These are phyloP conservation scores for Gracilaria domingensis DNA, from an alignment of 23 red algal species.

Conservation along the genomic window DNA sequence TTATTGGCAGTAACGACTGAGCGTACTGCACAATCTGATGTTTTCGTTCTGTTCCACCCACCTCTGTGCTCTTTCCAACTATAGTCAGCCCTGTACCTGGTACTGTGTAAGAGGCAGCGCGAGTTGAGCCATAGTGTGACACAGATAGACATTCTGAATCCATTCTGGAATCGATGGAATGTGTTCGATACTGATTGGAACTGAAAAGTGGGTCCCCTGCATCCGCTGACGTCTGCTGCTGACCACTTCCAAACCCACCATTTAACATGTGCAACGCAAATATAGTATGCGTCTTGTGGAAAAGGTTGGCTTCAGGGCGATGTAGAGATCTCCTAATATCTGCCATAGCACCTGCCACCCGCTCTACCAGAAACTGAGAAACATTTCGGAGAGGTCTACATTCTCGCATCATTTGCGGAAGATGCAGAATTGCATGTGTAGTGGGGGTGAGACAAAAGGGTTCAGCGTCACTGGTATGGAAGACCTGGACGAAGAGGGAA, in stretches of 20 bases:
- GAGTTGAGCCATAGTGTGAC: no score
- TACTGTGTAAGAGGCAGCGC: no score
- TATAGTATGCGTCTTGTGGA: not conserved
- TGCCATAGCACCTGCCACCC: not conserved
- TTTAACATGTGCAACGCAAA: not conserved
- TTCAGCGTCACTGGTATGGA: not conserved
- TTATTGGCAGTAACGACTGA: no score
- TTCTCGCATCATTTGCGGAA: not conserved
- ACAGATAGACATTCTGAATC: no score
- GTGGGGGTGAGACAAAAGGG: not conserved
- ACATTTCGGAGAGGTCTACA: not conserved
- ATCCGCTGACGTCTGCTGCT: no score
- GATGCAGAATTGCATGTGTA: slow-evolving; percentile 15
- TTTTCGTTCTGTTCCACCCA: no score
- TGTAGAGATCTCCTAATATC: not conserved
- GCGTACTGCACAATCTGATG: no score
- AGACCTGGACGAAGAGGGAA: not conserved
- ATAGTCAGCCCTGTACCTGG: no score
- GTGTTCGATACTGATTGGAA: no score
- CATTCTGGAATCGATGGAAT: no score
- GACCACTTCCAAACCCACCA: not conserved
- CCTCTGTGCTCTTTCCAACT: no score
- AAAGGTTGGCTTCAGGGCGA: not conserved
- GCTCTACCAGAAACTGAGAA: slow-evolving; percentile 6
- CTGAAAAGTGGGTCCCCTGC: no score